phyloP scores from a whole-genome alignment of 2,329 filamentous ascomycete genomes.

The Alternaria gansuensis region DNA sequence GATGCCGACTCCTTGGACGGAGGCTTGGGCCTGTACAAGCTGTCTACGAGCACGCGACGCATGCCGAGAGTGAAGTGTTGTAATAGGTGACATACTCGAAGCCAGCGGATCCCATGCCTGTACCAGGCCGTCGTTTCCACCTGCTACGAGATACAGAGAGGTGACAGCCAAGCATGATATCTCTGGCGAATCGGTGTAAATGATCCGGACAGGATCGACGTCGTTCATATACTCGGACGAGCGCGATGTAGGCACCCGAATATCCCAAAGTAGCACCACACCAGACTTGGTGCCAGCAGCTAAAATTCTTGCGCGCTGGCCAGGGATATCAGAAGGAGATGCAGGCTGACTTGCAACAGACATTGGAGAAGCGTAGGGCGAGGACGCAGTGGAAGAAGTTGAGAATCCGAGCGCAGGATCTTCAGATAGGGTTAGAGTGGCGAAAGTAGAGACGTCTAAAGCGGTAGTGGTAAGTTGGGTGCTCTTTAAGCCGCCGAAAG shows the following conservation, averaged over 20 bases:
- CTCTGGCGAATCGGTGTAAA: slow-evolving; percentile 89
- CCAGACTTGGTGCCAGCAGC: slow-evolving; percentile 83
- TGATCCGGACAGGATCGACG: slow-evolving; percentile 77
- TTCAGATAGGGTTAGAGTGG: slow-evolving; percentile 75
- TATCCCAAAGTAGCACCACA: slow-evolving; percentile 83
- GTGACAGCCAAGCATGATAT: slow-evolving; percentile 84
- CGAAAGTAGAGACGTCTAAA: slow-evolving; percentile 77
- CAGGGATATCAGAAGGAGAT: slow-evolving; percentile 73
- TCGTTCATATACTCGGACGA: slow-evolving; percentile 65
- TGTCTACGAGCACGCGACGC: slow-evolving; percentile 83
- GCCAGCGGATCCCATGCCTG: slow-evolving; percentile 97
- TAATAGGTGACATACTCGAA: slow-evolving; percentile 78
- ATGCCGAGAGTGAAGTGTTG: slow-evolving; percentile 86
- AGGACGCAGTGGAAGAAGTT: slow-evolving; percentile 63
- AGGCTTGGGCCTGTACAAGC: slow-evolving; percentile 71
- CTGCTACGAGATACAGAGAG: slow-evolving; percentile 87
- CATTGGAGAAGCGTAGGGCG: slow-evolving; percentile 63
- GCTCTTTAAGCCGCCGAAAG: slow-evolving; percentile 67
- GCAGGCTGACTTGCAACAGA: slow-evolving; percentile 58
- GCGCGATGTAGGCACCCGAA: slow-evolving; percentile 70
- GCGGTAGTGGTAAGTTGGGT: slow-evolving; percentile 73
- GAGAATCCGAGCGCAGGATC: slow-evolving; percentile 75
- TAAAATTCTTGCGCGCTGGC: slow-evolving; percentile 81
- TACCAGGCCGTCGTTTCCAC: slow-evolving; percentile 92
- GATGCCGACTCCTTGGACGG: slow-evolving; percentile 72